Base-by-base conservation (phyloP, 2,329 filamentous ascomycete species). In the Elsinoe ampelina region DNA sequence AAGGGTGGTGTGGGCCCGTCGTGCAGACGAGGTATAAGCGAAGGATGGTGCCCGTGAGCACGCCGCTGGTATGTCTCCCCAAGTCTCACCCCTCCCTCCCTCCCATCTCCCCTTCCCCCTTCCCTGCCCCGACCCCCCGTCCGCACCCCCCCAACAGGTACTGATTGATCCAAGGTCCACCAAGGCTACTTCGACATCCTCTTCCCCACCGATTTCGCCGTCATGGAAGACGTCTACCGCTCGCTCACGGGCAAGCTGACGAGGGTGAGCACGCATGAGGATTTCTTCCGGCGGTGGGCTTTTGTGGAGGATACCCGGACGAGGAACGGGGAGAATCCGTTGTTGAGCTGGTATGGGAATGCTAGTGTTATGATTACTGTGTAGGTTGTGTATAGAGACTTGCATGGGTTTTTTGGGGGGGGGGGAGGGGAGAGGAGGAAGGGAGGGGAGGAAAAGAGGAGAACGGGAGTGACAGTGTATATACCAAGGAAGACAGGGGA, bases 141-240 rank as follows among this genome's bases (percentile, higher is more conserved):
- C n/a, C n/a, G n/a, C 12, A 7, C n/a, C 15, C 2, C 41, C 7
- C 7, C 41, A 54, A 22, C 22, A 2, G 5, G 22, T 22, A 22
- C 22, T 22, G 5, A 22, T 22, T 22, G 22, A 22, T 22, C 22
- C 39, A 61, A 95, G 89, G 89, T 96, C 48, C 91, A 97, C 70
- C 95, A 98, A 75, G 95, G 93, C 45, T 97, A 95, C 73, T 98
- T 98, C 68, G 95, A 98, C 69, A 96, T 98, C 65, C 84, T 98
- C 68, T 98, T 98, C 74, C 93, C 93, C 0, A 98, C 93, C 10
- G 87, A 98, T 72, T 98, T 98, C 69, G 79, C 81, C 61, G 85
- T 95, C 63, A 86, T 93, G 72, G 90, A 97, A 72, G 84, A 89
- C 65, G 83, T 97, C 64, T 98, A 98, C 73, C 85, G 89, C 57